These are phyloP conservation scores for Daedaleopsis sinensis DNA, from an alignment of 768 basidiomycete species.

Conservation along the genomic window DNA sequence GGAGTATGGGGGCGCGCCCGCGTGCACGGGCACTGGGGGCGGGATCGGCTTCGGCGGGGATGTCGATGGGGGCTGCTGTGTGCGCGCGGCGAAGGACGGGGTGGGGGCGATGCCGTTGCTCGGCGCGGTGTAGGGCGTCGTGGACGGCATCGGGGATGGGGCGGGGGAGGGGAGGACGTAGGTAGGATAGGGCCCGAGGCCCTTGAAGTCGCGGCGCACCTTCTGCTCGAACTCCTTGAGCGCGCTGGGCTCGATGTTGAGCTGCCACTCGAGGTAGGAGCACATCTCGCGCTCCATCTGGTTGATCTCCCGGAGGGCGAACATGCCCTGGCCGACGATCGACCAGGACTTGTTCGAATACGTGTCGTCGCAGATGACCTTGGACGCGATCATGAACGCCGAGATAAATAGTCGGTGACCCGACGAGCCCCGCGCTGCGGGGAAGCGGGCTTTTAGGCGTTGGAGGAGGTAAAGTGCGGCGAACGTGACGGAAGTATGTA, in stretches of 20 bases:
- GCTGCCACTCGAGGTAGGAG: conserved; percentile 90
- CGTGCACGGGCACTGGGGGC: conserved; percentile 20
- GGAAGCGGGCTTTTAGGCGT: conserved; percentile 89
- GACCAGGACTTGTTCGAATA: conserved; percentile 72
- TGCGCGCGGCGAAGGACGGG: conserved; percentile 26
- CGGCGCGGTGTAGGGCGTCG: conserved; percentile 27
- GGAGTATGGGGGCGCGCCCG: conserved; percentile 14
- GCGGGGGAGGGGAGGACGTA: conserved; percentile 56
- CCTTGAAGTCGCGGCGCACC: conserved; percentile 62
- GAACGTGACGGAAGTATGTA: conserved; percentile 61
- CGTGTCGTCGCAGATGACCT: conserved; percentile 70
- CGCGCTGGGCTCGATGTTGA: conserved; percentile 70
- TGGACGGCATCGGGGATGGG: conserved; percentile 33
- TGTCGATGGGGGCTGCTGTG: conserved; percentile 19
- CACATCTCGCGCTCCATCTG: conserved; percentile 98
- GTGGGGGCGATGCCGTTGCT: conserved; percentile 13
- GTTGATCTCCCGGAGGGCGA: conserved; percentile 83
- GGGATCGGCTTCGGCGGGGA: conserved; percentile 23
- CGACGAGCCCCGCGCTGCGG: conserved; percentile 86
- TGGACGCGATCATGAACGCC: conserved; percentile 90
- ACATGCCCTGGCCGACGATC: conserved; percentile 65
- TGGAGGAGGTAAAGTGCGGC: conserved; percentile 73
- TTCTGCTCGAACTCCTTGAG: conserved; percentile 62
- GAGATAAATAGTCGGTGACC: conserved; percentile 91
- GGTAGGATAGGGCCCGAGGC: conserved; percentile 59